Evolutionary conservation across 2,329 filamentous ascomycete species (phyloP).

Genomic region (Pseudogymnoascus sp.): DNA sequence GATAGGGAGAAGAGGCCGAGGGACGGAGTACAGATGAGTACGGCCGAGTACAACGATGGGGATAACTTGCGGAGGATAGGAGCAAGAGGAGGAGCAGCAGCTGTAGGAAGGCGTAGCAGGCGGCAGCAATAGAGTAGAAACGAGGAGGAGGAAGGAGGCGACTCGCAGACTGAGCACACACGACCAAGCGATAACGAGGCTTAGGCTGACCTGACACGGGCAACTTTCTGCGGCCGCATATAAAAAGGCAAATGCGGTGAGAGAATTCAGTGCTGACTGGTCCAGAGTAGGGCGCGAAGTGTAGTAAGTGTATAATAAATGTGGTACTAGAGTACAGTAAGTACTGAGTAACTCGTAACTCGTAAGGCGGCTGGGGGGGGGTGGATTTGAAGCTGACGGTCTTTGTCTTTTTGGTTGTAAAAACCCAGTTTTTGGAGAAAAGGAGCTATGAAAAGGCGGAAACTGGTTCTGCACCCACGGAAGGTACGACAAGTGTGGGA

Average conservation of each 20-base stretch:
- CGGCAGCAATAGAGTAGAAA: background rate
- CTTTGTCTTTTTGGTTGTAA: background rate
- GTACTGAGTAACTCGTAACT: background rate
- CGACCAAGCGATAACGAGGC: slow-evolving; percentile 1
- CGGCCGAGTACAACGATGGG: background rate
- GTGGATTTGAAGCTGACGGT: background rate
- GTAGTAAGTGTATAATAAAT: background rate
- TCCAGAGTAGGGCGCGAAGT: background rate
- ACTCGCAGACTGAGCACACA: background rate
- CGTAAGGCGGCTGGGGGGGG: background rate
- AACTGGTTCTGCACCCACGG: background rate
- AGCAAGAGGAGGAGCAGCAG: background rate
- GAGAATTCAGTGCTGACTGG: background rate
- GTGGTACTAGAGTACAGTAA: background rate
- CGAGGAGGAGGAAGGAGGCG: background rate
- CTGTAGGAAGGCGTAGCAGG: background rate
- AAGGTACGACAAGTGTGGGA: background rate
- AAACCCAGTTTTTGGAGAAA: background rate
- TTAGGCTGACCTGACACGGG: background rate
- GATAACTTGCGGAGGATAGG: background rate
- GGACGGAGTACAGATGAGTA: background rate
- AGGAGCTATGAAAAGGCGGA: background rate
- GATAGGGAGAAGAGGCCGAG: background rate
- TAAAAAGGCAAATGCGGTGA: background rate
- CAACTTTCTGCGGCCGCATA: background rate